Evolutionary conservation across 306 rosid species (phyloP), one percentile per base, ranked within the genome.

Genomic region (Luffa acutangula): DNA sequence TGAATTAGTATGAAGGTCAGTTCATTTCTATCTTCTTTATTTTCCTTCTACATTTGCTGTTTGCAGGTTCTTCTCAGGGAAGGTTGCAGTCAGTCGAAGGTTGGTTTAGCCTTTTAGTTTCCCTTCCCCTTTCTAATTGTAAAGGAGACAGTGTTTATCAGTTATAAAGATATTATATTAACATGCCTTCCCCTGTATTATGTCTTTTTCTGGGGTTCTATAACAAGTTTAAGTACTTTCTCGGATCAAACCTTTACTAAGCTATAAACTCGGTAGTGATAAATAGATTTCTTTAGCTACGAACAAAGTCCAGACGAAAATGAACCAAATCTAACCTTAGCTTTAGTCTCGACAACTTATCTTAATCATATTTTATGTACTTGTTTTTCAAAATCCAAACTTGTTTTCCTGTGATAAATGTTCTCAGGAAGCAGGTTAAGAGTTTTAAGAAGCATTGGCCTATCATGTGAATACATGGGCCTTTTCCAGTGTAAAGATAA

Each of bases 81-180:
- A 75, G 4, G 12, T 52, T 75, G 63, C 78, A 15, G 63, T 15
- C 7, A 31, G 62, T 75, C 51, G 5, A 51, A 51, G 12, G 63
- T 75, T 75, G 45, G 17, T 37, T 75, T 75, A 75, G 78, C 46
- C 46, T 51, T 75, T 51, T 74, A 33, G 20, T 33, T 72, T 72
- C 4, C 77, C 60, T 7, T 73, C 36, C 18, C n/a, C 42, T 31
- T 73, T 13, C 25, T 25, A 73, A 51, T 15, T 75, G 78, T 75
- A 75, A 75, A 51, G 31, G 78, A 75, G 34, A 75, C 13, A 33
- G 31, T 53, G 78, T 48, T 51, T 15, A 49, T 51, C 63, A 52
- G 78, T 52, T 51, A 74, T 51, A 52, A 75, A 75, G 25, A 75
- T 34, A 75, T 52, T 18, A 74, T 49, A 52, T 74, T 74, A 33